A percentile compares a stretch with the other conserved stretches of the same genome.
Evolutionary conservation across 805 yeast species (phyloP).

Genomic region (Naumovozyma dairenensis): DNA sequence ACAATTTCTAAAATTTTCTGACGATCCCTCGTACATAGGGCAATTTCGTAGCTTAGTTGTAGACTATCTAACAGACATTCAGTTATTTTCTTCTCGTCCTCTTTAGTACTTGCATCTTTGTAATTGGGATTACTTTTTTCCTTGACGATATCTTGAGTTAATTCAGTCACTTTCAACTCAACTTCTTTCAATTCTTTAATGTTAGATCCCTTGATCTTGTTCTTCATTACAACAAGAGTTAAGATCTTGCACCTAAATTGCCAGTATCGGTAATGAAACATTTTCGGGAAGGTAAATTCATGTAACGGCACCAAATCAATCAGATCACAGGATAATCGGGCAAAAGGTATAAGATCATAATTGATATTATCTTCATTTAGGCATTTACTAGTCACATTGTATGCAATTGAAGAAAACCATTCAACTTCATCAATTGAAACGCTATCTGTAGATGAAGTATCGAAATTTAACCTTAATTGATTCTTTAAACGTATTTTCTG

Average conservation of each 20-base stretch:
- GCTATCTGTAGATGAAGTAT: not conserved
- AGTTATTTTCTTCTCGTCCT: slow-evolving; percentile 10
- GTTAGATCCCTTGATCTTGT: too few species aligned
- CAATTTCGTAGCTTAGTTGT: slow-evolving; percentile 19
- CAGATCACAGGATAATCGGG: slow-evolving; percentile 14
- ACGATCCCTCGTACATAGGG: slow-evolving; percentile 17
- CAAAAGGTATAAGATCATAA: slow-evolving; percentile 11
- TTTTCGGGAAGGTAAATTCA: slow-evolving; percentile 14
- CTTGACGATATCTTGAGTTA: not conserved
- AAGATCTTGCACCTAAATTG: slow-evolving; percentile 12
- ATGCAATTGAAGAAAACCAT: slow-evolving; percentile 33
- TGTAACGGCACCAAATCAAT: slow-evolving; percentile 12
- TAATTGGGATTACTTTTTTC: slow-evolving; percentile 6
- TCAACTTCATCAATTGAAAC: slow-evolving; percentile 30
- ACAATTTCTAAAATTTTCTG: slow-evolving; percentile 14
- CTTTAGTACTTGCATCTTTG: slow-evolving; percentile 5
- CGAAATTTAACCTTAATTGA: not conserved
- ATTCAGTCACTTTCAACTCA: not conserved
- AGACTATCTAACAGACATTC: slow-evolving; percentile 17
- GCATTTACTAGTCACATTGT: slow-evolving; percentile 26
- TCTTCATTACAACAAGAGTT: not conserved
- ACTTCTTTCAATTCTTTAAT: not conserved
- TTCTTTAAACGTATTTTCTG: slow-evolving; percentile 4
- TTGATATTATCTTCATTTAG: slow-evolving; percentile 7
- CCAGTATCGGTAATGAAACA: slow-evolving; percentile 23